A percentile compares a stretch with the other conserved stretches of the same genome.
Evolutionary conservation across 2,329 filamentous ascomycete genomes (phyloP).

Genomic region (Dactylellina haptotyla): DNA sequence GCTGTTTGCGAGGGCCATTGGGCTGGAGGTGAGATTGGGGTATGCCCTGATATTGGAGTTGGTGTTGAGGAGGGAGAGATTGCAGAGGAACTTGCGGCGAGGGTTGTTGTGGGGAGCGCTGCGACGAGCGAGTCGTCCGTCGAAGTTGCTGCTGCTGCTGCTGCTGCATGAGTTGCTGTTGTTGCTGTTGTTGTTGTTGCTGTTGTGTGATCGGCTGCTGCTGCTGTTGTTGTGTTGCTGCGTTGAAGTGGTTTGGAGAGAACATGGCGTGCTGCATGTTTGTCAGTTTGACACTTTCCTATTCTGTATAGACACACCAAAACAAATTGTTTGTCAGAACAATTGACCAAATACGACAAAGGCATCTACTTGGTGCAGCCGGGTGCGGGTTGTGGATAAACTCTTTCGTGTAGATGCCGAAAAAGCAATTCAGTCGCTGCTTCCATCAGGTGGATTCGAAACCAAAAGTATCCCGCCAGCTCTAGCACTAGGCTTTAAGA

Average conservation of each 20-base stretch:
- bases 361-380: neutral
- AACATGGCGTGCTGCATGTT: slow-evolving; percentile 53
- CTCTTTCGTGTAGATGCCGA: neutral
- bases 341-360: slow-evolving; percentile 5
- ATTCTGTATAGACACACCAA: slow-evolving; percentile 1
- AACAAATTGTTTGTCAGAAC: slow-evolving; percentile 21
- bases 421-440: slow-evolving; percentile 32
- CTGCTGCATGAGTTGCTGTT: slow-evolving; percentile 37
- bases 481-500: neutral
- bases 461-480: neutral
- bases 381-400: neutral
- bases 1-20: slow-evolving; percentile 8
- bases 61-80: slow-evolving; percentile 32
- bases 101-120: slow-evolving; percentile 35
- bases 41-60: slow-evolving; percentile 36
- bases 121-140: slow-evolving; percentile 49
- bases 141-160: slow-evolving; percentile 31
- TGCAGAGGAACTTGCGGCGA: slow-evolving; percentile 30
- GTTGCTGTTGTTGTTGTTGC: slow-evolving; percentile 18
- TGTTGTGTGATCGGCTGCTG: slow-evolving; percentile 12
- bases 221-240: slow-evolving; percentile 23
- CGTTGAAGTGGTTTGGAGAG: slow-evolving; percentile 33
- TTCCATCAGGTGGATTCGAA: neutral
- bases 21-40: slow-evolving; percentile 24
- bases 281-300: slow-evolving; percentile 50